phyloP scores from a whole-genome alignment of 257 asterid genomes.

The Fraxinus excelsior region DNA sequence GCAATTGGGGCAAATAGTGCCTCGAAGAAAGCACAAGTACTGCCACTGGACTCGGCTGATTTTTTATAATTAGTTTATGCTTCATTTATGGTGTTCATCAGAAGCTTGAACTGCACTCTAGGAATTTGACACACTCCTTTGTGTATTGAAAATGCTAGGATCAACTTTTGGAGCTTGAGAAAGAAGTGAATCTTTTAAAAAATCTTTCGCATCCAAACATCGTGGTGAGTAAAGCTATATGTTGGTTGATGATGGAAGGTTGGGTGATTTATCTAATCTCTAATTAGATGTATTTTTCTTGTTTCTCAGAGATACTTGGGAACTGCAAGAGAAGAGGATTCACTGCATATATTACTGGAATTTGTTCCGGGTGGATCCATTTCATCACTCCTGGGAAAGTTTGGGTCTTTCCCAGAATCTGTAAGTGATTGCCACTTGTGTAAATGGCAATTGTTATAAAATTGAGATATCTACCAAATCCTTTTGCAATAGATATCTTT shows the following conservation, averaged over 20 bases:
- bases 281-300: constrained; percentile 28
- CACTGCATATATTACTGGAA: constrained; percentile 86
- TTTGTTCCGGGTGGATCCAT: constrained; percentile 99
- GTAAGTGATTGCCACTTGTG: constrained; percentile 51
- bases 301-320: constrained; percentile 87
- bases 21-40: constrained; percentile 77
- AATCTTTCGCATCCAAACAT: constrained; percentile 96
- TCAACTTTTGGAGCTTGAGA: constrained; percentile 92
- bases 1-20: constrained; percentile 63
- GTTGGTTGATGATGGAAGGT: constrained; percentile 9
- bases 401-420: constrained; percentile 96
- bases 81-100: background rate
- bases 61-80: background rate
- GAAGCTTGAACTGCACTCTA: background rate
- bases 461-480: background rate
- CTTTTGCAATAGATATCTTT: background rate
- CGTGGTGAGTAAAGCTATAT: constrained; percentile 61
- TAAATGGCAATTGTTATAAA: background rate
- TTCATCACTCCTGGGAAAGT: constrained; percentile 92
- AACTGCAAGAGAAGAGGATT: constrained; percentile 89
- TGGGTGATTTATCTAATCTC: constrained; percentile 8
- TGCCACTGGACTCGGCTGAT: constrained; percentile 24
- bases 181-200: constrained; percentile 89
- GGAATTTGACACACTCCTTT: constrained; percentile 22
- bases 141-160: constrained; percentile 51